These are phyloP conservation scores for Candida peoriensis DNA, from an alignment of 805 yeast species.

Conservation along the genomic window DNA sequence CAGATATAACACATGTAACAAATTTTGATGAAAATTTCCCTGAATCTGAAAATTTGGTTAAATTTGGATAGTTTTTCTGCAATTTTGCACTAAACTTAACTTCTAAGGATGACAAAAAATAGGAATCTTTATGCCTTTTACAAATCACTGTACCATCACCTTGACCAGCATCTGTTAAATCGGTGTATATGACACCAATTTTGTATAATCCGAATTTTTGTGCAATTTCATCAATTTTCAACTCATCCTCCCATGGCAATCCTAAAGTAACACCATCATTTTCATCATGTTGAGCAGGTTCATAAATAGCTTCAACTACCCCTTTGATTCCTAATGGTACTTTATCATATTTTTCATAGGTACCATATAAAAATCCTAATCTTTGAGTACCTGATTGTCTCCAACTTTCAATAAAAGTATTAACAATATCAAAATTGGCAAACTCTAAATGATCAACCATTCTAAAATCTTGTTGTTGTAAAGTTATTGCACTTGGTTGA, in stretches of 20 bases:
- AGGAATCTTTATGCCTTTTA: constrained; percentile 88
- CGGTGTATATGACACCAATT: constrained; percentile 87
- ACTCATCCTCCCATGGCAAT: constrained; percentile 46
- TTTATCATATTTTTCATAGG: constrained; percentile 68
- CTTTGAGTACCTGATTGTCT: constrained; percentile 84
- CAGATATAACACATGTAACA: constrained; percentile 89
- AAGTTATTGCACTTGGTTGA: constrained; percentile 92
- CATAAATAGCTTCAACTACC: constrained; percentile 88
- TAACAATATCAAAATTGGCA: constrained; percentile 65
- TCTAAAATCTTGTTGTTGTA: constrained; percentile 84
- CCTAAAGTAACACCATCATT: constrained; percentile 77
- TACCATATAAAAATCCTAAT: constrained; percentile 79
- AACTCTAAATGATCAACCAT: constrained; percentile 98
- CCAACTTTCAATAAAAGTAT: constrained; percentile 88
- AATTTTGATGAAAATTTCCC: constrained; percentile 81
- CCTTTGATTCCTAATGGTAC: constrained; percentile 94
- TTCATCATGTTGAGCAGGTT: constrained; percentile 85
- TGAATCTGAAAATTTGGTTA: constrained; percentile 54
- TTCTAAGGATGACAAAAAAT: constrained; percentile 86
- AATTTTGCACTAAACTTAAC: constrained; percentile 74
- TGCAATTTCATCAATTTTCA: constrained; percentile 50
- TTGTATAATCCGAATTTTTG: constrained; percentile 54
- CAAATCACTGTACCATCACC: constrained; percentile 88
- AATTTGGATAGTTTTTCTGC: constrained; percentile 63
- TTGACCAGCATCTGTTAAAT: constrained; percentile 78